Evolutionary conservation across 2,329 filamentous ascomycete species (phyloP).

Genomic region (Colletotrichum aenigma): DNA sequence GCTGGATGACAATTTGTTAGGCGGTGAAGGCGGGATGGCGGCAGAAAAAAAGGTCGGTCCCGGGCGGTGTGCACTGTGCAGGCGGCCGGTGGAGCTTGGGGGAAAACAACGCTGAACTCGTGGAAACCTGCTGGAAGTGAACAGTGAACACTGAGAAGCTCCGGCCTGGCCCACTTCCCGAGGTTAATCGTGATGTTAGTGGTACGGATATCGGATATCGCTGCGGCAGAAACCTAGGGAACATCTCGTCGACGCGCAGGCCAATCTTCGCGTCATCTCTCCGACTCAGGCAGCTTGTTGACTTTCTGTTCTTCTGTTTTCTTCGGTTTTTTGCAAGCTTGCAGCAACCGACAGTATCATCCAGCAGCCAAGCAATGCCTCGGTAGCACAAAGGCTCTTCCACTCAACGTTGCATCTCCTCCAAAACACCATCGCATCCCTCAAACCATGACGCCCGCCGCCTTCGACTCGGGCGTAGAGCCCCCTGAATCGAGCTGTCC

Average conservation of each 20-base stretch:
- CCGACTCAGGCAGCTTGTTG: neutral
- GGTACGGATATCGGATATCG: neutral
- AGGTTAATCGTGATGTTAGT: conserved; percentile 10
- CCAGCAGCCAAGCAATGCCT: neutral
- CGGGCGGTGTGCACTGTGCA: neutral
- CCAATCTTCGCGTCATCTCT: neutral
- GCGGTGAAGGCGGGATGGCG: conserved; percentile 5
- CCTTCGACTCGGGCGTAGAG: conserved; percentile 19
- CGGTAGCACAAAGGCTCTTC: neutral
- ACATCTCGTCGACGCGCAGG: neutral
- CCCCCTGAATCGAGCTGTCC: conserved; percentile 52
- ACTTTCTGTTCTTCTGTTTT: neutral
- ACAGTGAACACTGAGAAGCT: neutral
- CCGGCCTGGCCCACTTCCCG: conserved; percentile 14
- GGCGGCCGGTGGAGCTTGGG: neutral
- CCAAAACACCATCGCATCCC: neutral
- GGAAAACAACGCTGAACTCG: neutral
- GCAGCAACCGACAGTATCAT: neutral
- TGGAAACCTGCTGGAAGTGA: neutral
- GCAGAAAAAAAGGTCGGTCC: conserved; percentile 9
- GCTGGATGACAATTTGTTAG: conserved; percentile 18
- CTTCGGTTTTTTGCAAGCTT: no score
- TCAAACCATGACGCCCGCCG: conserved; percentile 8
- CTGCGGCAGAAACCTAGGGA: neutral
- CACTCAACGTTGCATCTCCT: neutral